Evolutionary conservation across 1,284 basidiomycete genomes (phyloP), one percentile per base, ranked within the genome.

Genomic region (Ganoderma leucocontextum): DNA sequence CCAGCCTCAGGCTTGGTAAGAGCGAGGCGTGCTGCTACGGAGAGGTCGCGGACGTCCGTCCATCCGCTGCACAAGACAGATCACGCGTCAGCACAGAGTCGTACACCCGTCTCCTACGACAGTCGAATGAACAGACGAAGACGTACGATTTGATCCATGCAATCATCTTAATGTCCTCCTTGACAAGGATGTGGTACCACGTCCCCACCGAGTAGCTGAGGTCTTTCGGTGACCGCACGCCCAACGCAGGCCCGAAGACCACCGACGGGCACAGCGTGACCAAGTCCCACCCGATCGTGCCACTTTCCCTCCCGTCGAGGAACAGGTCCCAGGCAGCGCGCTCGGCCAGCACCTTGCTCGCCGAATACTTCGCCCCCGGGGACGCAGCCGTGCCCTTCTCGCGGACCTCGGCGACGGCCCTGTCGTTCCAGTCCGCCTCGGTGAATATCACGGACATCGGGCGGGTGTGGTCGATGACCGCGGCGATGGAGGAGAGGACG

Each of bases 341-440:
- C 60, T 95, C 93, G 2, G 93, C 91, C 2, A 94, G 80, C 2
- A 85, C 87, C 82, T 95, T 94, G 25, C 85, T 86, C 17, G 84
- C 86, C 59, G 82, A 78, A 75, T 91, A 92, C 73, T 86, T 88
- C 49, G 78, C 75, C 9, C 77, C 68, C 3, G 71, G 74, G 0
- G 77, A 61, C 0, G 88, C 86, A 13, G 84, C 81, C 19, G 75
- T 76, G 12, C 90, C 89, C 55, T 86, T 82, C 72, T 85, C 79
- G 73, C 85, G 82, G 22, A 90, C 82, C 49, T 85, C 80, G 29
- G 82, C 76, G 15, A 86, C 78, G 2, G 85, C 82, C 42, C 82
- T 80, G 5, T 86, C 77, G 79, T 94, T 92, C 92, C 92, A 95
- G 76, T 92, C 86, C 0, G 74, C 71, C 68, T 87, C 85, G 42